Evolutionary conservation across 257 asterid genomes (phyloP).

Genomic region (Jacaranda mimosifolia): DNA sequence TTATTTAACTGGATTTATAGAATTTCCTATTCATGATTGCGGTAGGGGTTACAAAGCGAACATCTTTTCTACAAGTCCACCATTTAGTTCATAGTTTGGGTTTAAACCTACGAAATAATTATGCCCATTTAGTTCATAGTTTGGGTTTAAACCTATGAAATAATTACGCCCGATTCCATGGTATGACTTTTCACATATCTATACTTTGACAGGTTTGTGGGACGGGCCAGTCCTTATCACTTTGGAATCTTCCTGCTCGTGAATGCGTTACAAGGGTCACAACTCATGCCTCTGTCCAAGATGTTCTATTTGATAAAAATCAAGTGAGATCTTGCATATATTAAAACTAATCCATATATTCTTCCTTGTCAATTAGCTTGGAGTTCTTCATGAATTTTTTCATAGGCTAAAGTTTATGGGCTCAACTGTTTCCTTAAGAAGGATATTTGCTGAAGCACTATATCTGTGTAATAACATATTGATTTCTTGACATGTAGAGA

Average conservation of each 20-base stretch:
- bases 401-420: constrained; percentile 10
- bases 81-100: constrained; percentile 10
- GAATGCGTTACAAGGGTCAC: constrained; percentile 70
- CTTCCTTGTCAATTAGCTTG: constrained; percentile 30
- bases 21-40: neutral
- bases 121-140: neutral
- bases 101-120: neutral
- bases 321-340: constrained; percentile 62
- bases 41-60: constrained; percentile 9
- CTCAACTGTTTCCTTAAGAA: neutral
- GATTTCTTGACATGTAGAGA: neutral
- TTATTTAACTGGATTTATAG: neutral
- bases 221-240: constrained; percentile 80
- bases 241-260: constrained; percentile 91
- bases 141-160: constrained; percentile 10
- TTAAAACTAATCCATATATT: constrained; percentile 19
- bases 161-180: constrained; percentile 4
- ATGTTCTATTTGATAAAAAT: constrained; percentile 75
- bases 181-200: constrained; percentile 27
- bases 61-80: neutral
- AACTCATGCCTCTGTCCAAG: constrained; percentile 72
- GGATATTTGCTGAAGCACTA: constrained; percentile 8
- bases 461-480: neutral
- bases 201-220: constrained; percentile 76
- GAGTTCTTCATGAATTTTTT: constrained; percentile 8